These are phyloP conservation scores for sweet orange (Citrus sinensis) DNA, from an alignment of 345 rosid species.

Conservation along the genomic window DNA sequence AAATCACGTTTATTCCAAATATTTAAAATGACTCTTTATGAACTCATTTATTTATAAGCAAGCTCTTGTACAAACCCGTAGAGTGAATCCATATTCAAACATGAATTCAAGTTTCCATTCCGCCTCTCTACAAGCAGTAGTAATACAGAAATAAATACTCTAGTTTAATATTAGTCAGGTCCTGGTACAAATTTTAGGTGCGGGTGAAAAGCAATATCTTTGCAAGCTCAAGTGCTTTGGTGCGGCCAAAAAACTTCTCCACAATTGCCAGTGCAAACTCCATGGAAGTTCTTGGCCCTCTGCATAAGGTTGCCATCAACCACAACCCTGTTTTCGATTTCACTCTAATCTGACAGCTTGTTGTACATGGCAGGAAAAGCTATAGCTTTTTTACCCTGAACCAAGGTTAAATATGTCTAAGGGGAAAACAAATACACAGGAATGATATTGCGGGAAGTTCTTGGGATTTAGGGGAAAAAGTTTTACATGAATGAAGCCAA, in stretches of 20 bases:
- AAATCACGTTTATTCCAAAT: no score
- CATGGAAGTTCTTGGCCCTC: conserved; percentile 88
- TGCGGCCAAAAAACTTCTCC: conserved; percentile 73
- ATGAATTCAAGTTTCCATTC: conserved; percentile 14
- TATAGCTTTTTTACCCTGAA: conserved; percentile 90
- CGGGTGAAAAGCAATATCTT: conserved; percentile 51
- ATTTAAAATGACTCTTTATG: no score
- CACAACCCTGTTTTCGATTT: conserved; percentile 57
- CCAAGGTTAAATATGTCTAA: not conserved
- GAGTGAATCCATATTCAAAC: conserved; percentile 15
- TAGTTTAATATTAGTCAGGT: no score
- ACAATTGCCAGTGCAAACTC: conserved; percentile 83
- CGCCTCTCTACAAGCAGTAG: not conserved
- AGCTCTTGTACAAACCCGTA: not conserved
- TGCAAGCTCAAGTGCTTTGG: conserved; percentile 68
- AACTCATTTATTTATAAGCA: conserved; percentile 24
- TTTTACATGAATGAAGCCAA: no score
- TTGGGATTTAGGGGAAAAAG: no score
- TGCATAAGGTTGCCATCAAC: conserved; percentile 93
- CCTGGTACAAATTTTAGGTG: conserved; percentile 17
- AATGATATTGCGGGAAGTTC: no score
- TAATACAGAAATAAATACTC: no score
- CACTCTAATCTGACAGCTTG: conserved; percentile 61
- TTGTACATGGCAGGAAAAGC: conserved; percentile 63
- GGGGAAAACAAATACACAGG: no score